These are phyloP conservation scores for Discostella stelligeroides DNA, from an alignment of 108 stramenopile species.

Conservation along the genomic window DNA sequence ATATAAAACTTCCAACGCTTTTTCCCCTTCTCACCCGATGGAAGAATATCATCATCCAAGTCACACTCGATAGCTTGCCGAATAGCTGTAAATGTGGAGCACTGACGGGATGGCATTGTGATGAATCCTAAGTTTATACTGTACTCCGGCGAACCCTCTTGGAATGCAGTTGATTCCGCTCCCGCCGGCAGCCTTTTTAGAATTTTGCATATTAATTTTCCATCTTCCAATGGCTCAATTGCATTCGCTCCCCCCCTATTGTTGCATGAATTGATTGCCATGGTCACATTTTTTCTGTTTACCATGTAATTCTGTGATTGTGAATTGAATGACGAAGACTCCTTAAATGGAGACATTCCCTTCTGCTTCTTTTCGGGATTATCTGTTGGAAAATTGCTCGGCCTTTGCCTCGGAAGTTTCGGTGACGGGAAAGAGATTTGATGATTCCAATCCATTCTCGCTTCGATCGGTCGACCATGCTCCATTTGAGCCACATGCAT, in stretches of 20 bases:
- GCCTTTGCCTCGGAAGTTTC: constrained; percentile 22
- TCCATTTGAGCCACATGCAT: constrained; percentile 73
- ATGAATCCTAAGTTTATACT: constrained; percentile 75
- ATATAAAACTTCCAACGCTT: constrained; percentile 75
- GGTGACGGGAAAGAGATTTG: constrained; percentile 25
- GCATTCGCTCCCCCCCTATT: constrained; percentile 26
- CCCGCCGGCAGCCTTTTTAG: constrained; percentile 18
- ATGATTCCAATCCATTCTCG: constrained; percentile 87
- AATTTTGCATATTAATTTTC: constrained; percentile 48
- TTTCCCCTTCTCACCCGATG: constrained; percentile 18
- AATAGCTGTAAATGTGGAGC: constrained; percentile 64
- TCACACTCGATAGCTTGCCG: constrained; percentile 60
- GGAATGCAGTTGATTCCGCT: not conserved
- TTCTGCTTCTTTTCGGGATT: constrained; percentile 18
- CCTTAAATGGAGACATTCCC: constrained; percentile 1
- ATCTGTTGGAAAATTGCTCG: constrained; percentile 9
- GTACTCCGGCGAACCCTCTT: constrained; percentile 29
- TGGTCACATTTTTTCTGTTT: constrained; percentile 29
- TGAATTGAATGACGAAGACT: constrained; percentile 1
- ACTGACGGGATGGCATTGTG: constrained; percentile 55
- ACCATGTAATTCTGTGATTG: constrained; percentile 15
- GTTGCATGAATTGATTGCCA: constrained; percentile 19
- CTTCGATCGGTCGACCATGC: constrained; percentile 68
- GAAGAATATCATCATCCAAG: constrained; percentile 58
- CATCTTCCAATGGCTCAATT: constrained; percentile 50